These are phyloP conservation scores for Venturia nashicola DNA, from an alignment of 2,329 filamentous ascomycete genomes.

Conservation along the genomic window DNA sequence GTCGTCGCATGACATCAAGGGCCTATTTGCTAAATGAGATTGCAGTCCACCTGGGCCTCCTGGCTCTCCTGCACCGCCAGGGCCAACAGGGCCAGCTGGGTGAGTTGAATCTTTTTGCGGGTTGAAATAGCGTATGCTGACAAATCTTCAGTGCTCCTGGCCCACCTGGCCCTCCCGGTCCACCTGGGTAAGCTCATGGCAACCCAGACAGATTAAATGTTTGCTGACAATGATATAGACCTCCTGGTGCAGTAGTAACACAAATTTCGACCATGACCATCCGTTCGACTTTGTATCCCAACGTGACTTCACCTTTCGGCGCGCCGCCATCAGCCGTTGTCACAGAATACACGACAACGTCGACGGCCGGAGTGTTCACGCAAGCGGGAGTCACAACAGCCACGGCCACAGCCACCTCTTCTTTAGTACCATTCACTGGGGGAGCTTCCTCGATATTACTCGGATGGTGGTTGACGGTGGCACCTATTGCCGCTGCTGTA, in stretches of 20 bases:
- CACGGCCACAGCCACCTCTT: not conserved
- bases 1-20: not conserved
- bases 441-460: not conserved
- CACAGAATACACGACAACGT: not conserved
- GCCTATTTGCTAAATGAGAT: not conserved
- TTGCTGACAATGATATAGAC: not conserved
- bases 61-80: not conserved
- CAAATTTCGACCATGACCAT: not conserved
- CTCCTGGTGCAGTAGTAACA: not conserved
- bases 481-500: not conserved
- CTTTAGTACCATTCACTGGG: not conserved
- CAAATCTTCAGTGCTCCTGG: not conserved
- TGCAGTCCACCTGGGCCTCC: not conserved
- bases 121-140: not conserved
- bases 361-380: not conserved
- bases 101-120: not conserved
- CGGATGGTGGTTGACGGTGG: not conserved
- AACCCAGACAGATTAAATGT: too few species aligned
- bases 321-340: not conserved
- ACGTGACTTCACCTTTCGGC: not conserved
- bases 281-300: not conserved
- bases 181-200: not conserved
- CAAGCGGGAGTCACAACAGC: not conserved
- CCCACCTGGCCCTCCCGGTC: not conserved
- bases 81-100: not conserved